Percentiles rank a stretch among this genome's conserved stretches.
Evolutionary conservation across 2,329 filamentous ascomycete genomes (phyloP).

Genomic region (Helicocarpus griseus): DNA sequence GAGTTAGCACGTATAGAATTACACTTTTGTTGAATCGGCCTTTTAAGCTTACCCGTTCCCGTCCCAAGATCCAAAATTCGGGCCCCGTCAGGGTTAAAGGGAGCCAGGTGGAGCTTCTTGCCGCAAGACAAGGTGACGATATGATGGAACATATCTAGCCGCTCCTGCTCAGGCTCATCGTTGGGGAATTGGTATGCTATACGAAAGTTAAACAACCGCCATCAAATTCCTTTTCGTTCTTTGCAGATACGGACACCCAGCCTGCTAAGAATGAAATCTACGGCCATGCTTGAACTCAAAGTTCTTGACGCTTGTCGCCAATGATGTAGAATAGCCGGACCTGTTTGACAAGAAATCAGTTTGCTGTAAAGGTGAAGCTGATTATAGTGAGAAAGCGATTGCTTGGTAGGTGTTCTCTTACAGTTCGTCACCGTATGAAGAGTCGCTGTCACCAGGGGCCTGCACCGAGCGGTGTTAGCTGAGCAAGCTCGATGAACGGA

Average conservation of each 20-base stretch:
- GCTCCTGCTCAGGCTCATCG: slow-evolving; percentile 14
- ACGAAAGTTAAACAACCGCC: too few relatives aligned
- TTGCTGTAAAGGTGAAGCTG: not conserved
- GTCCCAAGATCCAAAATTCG: slow-evolving; percentile 44
- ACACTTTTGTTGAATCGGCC: too few relatives aligned
- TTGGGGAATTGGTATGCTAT: slow-evolving; percentile 8
- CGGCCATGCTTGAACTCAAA: slow-evolving; percentile 9
- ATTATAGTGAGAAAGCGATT: too few relatives aligned
- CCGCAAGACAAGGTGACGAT: slow-evolving; percentile 39
- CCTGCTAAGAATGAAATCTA: slow-evolving; percentile 10
- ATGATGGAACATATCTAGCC: slow-evolving; percentile 21
- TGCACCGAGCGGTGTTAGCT: too few relatives aligned
- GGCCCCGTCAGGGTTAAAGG: slow-evolving; percentile 27
- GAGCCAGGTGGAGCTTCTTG: slow-evolving; percentile 37
- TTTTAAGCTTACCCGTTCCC: slow-evolving; percentile 20
- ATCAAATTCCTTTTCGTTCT: too few relatives aligned
- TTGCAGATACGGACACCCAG: not conserved
- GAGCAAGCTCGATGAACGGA: not conserved
- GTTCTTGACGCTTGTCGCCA: not conserved
- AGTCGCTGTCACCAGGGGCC: too few relatives aligned
- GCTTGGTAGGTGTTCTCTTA: not conserved
- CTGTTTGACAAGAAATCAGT: not conserved
- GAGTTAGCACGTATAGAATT: too few relatives aligned
- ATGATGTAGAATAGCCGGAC: not conserved
- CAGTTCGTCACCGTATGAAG: not conserved